Base-by-base conservation (phyloP, 306 rosid genomes). In the Elaeagnus macrophylla region DNA sequence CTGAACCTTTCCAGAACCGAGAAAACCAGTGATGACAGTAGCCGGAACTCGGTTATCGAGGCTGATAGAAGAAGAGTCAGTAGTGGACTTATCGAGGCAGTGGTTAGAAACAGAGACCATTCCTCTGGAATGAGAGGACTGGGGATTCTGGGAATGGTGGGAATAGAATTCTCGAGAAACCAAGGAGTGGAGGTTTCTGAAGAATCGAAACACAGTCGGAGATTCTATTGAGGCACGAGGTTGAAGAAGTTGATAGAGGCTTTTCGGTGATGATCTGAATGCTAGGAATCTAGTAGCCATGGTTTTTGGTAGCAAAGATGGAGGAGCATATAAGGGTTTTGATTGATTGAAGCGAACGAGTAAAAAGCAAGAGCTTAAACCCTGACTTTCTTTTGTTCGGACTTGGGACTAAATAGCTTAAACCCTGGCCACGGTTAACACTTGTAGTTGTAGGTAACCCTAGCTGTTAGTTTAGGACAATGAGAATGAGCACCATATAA, bases 1-100 rank as follows among this genome's bases (percentile, higher is more conserved):
- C 9, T 10, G 10, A 25, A 85, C 95, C 94, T 89, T 89, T 72
- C 97, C 97, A 15, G 97, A 81, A 52, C 94, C 97, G 39, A 89
- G 97, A 64, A 89, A 89, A 43, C 95, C 97, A 6, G 97, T 89
- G 17, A 89, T 61, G 48, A 89, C 68, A 39, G 97, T 89, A 37
- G 97, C 82, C 5, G 94, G 94, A 55, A 89, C 85, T 42, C 90
- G 95, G 58, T 75, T 71, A 71, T 83, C 95, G 35, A 48, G 54
- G 41, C 47, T 40, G 18, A 79, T 69, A 1, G 68, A 39, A 44
- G 75, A 13, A 53, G 73, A 49, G 43, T 39, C 57, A 53, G 12
- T 8, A 13, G 32, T 7, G 51, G 68, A 68, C 15, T 59, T 66
- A 6, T 54, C 59, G 15, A 54, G 45, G 18, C n/a, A 68, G 62